Evolutionary conservation across 2,329 filamentous ascomycete species (phyloP).

Genomic region (Fusarium chaquense): DNA sequence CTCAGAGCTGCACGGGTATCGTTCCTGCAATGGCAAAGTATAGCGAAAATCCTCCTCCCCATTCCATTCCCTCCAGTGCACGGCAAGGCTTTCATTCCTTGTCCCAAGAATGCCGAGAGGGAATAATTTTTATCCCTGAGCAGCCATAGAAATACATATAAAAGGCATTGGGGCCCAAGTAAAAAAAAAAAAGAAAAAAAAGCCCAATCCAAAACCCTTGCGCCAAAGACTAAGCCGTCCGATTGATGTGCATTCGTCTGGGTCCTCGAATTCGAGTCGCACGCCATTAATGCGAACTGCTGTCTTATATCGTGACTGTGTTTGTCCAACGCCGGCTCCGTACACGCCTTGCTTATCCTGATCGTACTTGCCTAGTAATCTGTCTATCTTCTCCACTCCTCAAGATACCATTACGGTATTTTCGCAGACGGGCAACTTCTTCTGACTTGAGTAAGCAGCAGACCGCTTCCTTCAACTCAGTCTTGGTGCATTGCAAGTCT

Average conservation of each 20-base stretch:
- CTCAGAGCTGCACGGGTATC: constrained; percentile 47
- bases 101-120: constrained; percentile 26
- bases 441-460: not conserved
- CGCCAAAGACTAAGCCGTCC: constrained; percentile 47
- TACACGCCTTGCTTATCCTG: constrained; percentile 37
- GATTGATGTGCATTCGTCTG: constrained; percentile 40
- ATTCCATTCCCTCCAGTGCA: constrained; percentile 14
- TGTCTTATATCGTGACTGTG: constrained; percentile 26
- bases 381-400: constrained; percentile 5
- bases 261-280: constrained; percentile 28
- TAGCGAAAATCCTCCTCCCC: constrained; percentile 40
- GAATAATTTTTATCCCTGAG: constrained; percentile 6
- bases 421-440: not conserved
- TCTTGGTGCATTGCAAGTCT: not conserved
- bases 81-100: constrained; percentile 4
- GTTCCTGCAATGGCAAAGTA: constrained; percentile 48
- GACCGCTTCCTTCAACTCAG: not conserved
- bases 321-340: constrained; percentile 46
- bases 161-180: constrained; percentile 15
- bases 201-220: constrained; percentile 29
- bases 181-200: constrained; percentile 1
- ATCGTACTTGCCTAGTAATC: constrained; percentile 17
- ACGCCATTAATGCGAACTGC: constrained; percentile 21
- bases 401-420: not conserved
- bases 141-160: constrained; percentile 42